These are phyloP conservation scores for Camptophora hylomeconis DNA, from an alignment of 2,329 filamentous ascomycete genomes.

Conservation along the genomic window DNA sequence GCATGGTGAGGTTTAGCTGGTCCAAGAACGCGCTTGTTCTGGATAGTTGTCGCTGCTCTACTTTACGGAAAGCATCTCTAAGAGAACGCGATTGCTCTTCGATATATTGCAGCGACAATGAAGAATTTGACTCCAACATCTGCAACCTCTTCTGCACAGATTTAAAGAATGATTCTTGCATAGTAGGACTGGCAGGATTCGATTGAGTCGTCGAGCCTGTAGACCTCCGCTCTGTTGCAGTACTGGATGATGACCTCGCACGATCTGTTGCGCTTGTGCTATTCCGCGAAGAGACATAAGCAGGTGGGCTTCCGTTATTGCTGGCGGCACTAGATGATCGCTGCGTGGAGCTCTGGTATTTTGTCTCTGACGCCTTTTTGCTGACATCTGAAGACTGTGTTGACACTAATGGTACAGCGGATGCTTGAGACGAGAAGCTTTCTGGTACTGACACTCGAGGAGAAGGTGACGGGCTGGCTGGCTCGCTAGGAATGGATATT, in stretches of 20 bases:
- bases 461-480: no score
- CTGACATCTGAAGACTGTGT: no score
- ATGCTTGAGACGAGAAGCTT: no score
- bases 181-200: conserved; percentile 56
- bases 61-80: conserved; percentile 71
- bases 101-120: conserved; percentile 86
- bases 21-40: conserved; percentile 74
- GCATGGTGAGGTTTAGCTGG: conserved; percentile 74
- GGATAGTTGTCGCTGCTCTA: conserved; percentile 75
- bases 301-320: no score
- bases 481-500: no score
- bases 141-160: conserved; percentile 86
- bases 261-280: conserved; percentile 4
- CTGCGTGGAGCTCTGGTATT: no score
- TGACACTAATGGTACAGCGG: no score
- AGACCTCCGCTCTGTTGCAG: conserved; percentile 17
- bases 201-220: conserved; percentile 32
- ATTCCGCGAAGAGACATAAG: no score
- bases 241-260: no score
- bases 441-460: no score
- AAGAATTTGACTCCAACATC: conserved; percentile 82
- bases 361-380: no score
- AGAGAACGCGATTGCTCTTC: conserved; percentile 89
- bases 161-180: conserved; percentile 97
- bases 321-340: no score